Base-by-base conservation (phyloP, 768 basidiomycete species). In the Suillus spraguei region DNA sequence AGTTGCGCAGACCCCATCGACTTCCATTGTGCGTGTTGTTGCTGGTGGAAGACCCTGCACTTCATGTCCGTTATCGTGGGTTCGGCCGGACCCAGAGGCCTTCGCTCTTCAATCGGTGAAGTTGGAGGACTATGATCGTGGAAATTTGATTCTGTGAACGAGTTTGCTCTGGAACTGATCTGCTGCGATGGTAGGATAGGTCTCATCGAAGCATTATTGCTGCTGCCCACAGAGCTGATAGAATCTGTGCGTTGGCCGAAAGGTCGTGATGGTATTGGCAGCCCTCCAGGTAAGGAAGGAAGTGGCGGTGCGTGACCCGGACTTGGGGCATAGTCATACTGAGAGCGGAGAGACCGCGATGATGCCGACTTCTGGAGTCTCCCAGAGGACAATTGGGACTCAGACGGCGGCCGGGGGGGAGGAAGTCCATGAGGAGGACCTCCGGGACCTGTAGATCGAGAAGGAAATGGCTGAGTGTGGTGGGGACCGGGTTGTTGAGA, bases 1-100 rank as follows among this genome's bases (percentile, higher is more conserved):
- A 99, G 82, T 69, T 87, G 87, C 16, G 94, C 95, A 11, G 90
- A 81, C 3, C 97, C 97, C 61, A 99, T 81, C 1, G 92, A 88
- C 79, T 97, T 99, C 97, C 97, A 99, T 73, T 97, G 94, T n/a
- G 91, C 90, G 72, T 98, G 96, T 41, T 93, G 88, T 70, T 97
- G 95, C 72, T 99, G 90, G 54, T 97, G 80, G 79, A 99, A 99
- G 28, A 98, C 90, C 76, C 99, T 99, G 85, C 97, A 98, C 74
- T 96, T 95, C 93, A 95, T 97, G 14, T 92, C 94, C 10, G 92
- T 86, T 65, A 99, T 81, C 13, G 86, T 80, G 6, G 93, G 90
- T 38, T 86, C 88, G 39, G 90, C 84, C 2, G 95, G 93, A 4
- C 90, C 94, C 4, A 77, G 72, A 9, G 82, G 72, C 35, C 78